Evolutionary conservation across 495 filamentous ascomycete species (phyloP), one percentile per base, ranked within the genome.

Genomic region (Penicillium canariense): DNA sequence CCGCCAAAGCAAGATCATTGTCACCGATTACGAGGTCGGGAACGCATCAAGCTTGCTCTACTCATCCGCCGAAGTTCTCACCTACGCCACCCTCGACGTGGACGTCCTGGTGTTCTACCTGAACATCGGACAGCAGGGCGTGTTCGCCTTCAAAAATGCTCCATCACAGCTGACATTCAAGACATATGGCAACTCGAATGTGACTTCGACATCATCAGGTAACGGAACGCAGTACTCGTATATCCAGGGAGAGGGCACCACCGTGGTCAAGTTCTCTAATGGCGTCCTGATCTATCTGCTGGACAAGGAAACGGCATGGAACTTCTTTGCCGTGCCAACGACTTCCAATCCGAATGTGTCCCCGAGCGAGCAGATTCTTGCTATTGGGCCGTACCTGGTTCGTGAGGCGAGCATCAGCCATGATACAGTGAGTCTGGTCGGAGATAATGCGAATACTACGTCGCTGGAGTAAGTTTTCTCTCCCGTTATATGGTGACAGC

Each of bases 1-100:
- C 0, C 77, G 87, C 22, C 88, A 92, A 56, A 86, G 85, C 5
- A 89, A 89, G 58, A 79, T 85, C 49, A 79, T 87, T 47, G 82
- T 89, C 23, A 86, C 84, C 5, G 86, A 92, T 60, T 91, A 90
- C 56, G 69, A 78, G 20, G 63, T 90, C 45, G 80, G 79, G 5
- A 56, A 58, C 1, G 71, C 72, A 8, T 67, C 71, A 2, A 81
- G 68, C 4, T 61, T 91, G 5, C 71, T 89, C 2, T 90, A 88
- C 66, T 87, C 83, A 1, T 85, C 87, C 1, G 84, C 84, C 0
- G 87, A 92, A 40, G 75, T 89, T 38, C 81, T 87, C 47, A 88
- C 87, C 0, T 84, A 80, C 66, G 69, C 66, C 8, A 74, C 58
- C 8, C 55, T 72, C 11, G 70, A 72, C 28, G 59, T 62, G 17